Evolutionary conservation across 1,284 basidiomycete genomes (phyloP).

Genomic region (Cutaneotrichosporon sp.): DNA sequence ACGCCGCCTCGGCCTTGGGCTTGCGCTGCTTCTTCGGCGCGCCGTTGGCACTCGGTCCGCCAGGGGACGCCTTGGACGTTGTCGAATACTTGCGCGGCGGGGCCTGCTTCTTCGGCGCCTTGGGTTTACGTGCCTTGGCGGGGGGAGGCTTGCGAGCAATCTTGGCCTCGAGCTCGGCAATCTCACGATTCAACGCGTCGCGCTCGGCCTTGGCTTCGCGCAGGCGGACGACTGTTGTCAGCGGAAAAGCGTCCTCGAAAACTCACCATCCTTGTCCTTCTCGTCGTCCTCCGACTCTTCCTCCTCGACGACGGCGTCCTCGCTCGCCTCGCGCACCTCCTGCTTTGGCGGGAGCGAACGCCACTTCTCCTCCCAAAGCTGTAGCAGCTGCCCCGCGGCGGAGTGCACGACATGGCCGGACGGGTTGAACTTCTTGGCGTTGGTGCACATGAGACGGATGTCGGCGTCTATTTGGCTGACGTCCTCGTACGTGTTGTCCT

Average conservation of each 20-base stretch:
- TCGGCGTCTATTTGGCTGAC: constrained; percentile 79
- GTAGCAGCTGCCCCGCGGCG: constrained; percentile 73
- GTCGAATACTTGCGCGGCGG: constrained; percentile 41
- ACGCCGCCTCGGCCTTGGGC: constrained; percentile 27
- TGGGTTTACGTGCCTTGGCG: constrained; percentile 23
- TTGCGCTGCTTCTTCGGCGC: constrained; percentile 37
- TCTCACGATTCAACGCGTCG: constrained; percentile 23
- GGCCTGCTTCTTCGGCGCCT: constrained; percentile 46
- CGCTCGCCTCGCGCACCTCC: constrained; percentile 48
- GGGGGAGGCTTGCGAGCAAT: constrained; percentile 19
- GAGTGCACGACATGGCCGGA: constrained; percentile 77
- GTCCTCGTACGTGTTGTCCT: constrained; percentile 66
- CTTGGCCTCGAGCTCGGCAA: constrained; percentile 31
- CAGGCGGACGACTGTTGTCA: constrained; percentile 11
- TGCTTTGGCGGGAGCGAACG: constrained; percentile 61
- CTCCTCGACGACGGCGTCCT: constrained; percentile 55
- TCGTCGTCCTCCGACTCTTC: constrained; percentile 50
- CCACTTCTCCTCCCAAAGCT: constrained; percentile 89
- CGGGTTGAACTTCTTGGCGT: constrained; percentile 91
- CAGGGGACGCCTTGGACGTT: constrained; percentile 31
- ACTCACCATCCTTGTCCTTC: constrained; percentile 49
- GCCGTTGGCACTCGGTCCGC: constrained; percentile 24
- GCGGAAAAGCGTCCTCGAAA: background rate
- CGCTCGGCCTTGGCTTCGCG: constrained; percentile 19
- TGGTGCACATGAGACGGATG: constrained; percentile 88